Base-by-base conservation (phyloP, 768 basidiomycete genomes). In the Rhizopogon rudus region DNA sequence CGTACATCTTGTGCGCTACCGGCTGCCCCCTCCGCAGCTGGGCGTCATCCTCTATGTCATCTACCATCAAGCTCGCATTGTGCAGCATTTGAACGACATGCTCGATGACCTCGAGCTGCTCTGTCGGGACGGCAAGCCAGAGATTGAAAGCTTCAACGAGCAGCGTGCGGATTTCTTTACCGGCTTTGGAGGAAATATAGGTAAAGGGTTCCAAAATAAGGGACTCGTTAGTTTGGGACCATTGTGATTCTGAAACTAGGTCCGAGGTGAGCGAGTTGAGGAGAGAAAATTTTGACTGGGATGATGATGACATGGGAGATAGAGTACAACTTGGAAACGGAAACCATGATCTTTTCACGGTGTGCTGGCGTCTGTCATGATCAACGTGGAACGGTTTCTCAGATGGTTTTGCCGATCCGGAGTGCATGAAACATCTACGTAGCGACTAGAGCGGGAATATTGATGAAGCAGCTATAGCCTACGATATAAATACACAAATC, bases 1-100 rank as follows among this genome's bases (percentile, higher is more conserved):
- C 96, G 63, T 96, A 99, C 61, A 99, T 96, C 74, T 91, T 92
- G 74, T 99, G 95, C 0, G 92, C 84, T 22, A 95, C 64, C 79
- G 95, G 95, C 31, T 82, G 78, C 2, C 96, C 97, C 60, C 96
- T 73, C 20, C 94, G 79, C 40, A 97, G 75, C 61, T 92, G 89
- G 0, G 91, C 89, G 55, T 88, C 89, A 59, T 97, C 94, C 69
- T 97, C 91, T 40, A 97, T 95, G 67, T 97, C 94, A 65, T 97
- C 94, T 58, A 97, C 81, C 95, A 98, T 79, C 25, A 99, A 77
- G 67, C 91, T 93, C 5, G 95, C 94, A 51, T 86, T 93, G 62
- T 99, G 97, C 17, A 98, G 76, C 93, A 96, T 98, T 64, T 84
- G 85, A 35, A 99, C 90, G 52, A 99, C 82, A 59, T 79, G 80